Evolutionary conservation across 164 flowering plant species (phyloP), one percentile per base, ranked within the genome.

Genomic region (Vitis riparia): DNA sequence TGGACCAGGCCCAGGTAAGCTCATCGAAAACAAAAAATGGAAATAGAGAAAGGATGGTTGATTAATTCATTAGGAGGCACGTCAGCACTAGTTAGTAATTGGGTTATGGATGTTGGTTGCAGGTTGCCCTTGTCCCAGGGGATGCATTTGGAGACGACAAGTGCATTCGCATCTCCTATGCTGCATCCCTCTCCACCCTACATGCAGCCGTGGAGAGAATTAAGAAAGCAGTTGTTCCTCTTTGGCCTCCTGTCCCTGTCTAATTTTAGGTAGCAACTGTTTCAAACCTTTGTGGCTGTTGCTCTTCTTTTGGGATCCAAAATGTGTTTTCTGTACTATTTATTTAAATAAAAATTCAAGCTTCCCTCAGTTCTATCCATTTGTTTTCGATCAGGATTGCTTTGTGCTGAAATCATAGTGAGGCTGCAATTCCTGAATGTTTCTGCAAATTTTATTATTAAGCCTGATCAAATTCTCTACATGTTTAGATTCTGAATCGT

Each of bases 81-180:
- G 5, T 10, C 7, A 10, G 0, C 15, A 59, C 7, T 27, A 11
- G 29, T 27, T 30, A 13, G 13, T 19, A 48, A 14, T 48, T 64
- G 13, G 11, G 9, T 10, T 0, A 57, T 61, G 32, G 7, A 10
- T 55, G 11, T 30, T 64, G 23, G 13, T 74, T 29, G 32, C 86
- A 94, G 98, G 99, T 95, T 68, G 99, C 99, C 4, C 83, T 95
- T 57, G 97, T 95, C 23, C 99, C 99, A 0, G 99, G 99, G 50
- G 94, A 85, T 76, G 99, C 99, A 66, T 95, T 90, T 78, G 99
- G 99, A 8, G 98, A 95, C 62, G 97, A 95, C 64, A 84, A 55
- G 56, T 93, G 99, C 89, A 83, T 95, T 59, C 89, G 98, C 7
- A 91, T 95, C 1, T 95, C 99, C 8, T 95, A 93, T 73, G 94